Conservation (phyloP, 2,329 filamentous ascomycete genomes). For the Aurifilum marmelostoma region DNA sequence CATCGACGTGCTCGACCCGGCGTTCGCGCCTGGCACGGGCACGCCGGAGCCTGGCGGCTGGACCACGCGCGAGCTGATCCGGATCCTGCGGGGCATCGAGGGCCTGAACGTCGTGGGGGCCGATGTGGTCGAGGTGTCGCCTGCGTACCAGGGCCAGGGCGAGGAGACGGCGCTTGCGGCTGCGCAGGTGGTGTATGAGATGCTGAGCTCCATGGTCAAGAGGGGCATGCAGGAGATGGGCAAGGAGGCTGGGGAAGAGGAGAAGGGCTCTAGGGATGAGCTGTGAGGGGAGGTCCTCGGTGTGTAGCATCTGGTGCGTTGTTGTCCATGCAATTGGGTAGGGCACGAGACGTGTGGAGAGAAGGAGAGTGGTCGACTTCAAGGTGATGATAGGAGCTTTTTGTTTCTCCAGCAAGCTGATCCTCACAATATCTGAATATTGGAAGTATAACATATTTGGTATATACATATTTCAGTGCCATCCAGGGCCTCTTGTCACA, state of each 20-base stretch:
- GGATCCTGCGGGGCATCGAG: conserved; percentile 81
- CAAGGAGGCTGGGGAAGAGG: conserved; percentile 39
- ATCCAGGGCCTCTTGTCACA: no score
- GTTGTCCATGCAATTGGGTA: background rate
- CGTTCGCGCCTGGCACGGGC: conserved; percentile 60
- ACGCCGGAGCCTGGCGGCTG: conserved; percentile 90
- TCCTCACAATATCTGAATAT: no score
- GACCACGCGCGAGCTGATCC: conserved; percentile 86
- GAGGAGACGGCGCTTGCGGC: conserved; percentile 83
- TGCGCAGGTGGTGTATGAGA: conserved; percentile 82
- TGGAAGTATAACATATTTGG: no score
- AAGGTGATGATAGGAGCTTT: no score
- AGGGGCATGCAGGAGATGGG: conserved; percentile 44
- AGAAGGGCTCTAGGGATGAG: conserved; percentile 37
- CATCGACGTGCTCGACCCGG: conserved; percentile 44
- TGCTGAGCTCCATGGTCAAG: conserved; percentile 74
- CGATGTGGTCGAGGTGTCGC: conserved; percentile 87
- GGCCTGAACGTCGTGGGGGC: conserved; percentile 83
- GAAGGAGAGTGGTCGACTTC: background rate
- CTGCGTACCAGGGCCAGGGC: conserved; percentile 78
- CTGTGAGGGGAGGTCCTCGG: background rate
- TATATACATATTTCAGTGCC: no score
- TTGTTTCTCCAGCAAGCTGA: no score
- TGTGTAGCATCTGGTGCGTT: background rate
- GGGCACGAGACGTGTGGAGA: background rate